Conservation (phyloP, 805 yeast genomes). For the Metschnikowia drakensbergensis region DNA sequence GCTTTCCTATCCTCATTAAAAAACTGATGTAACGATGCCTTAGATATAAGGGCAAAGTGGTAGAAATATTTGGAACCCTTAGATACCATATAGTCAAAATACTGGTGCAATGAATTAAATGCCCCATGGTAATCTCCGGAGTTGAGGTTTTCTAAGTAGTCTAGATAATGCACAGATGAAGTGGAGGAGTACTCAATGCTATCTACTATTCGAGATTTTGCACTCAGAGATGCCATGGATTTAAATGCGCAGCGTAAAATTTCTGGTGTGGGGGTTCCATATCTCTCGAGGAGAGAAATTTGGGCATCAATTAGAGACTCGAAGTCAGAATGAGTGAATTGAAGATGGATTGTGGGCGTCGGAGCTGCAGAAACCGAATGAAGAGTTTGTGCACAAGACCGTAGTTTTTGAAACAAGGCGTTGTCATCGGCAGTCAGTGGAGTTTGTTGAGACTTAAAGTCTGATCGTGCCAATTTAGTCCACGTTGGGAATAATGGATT, state of each 20-base stretch:
- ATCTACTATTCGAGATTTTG: conserved; percentile 13
- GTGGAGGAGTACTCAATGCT: background rate
- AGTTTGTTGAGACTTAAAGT: background rate
- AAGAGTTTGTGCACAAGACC: background rate
- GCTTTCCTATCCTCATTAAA: conserved; percentile 69
- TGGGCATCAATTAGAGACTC: conserved; percentile 50
- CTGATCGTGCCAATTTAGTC: conserved; percentile 4
- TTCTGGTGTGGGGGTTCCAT: conserved; percentile 27
- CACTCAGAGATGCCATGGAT: conserved; percentile 43
- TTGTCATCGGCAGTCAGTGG: background rate
- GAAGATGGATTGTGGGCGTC: background rate
- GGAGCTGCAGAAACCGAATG: background rate
- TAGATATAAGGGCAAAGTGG: conserved; percentile 70
- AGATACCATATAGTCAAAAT: conserved; percentile 75
- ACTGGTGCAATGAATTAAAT: conserved; percentile 48
- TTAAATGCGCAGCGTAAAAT: conserved; percentile 39
- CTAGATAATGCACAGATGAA: conserved; percentile 46
- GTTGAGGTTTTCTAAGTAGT: conserved; percentile 56
- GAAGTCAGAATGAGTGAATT: conserved; percentile 25
- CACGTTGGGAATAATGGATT: conserved; percentile 6
- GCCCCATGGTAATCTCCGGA: conserved; percentile 61
- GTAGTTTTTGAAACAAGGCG: background rate
- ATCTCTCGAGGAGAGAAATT: conserved; percentile 45
- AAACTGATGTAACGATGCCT: conserved; percentile 67
- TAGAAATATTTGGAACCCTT: conserved; percentile 59